A percentile compares a stretch with the other conserved stretches of the same genome.
Evolutionary conservation across 768 basidiomycete genomes (phyloP).

Genomic region (Hortiboletus flavorubellus): DNA sequence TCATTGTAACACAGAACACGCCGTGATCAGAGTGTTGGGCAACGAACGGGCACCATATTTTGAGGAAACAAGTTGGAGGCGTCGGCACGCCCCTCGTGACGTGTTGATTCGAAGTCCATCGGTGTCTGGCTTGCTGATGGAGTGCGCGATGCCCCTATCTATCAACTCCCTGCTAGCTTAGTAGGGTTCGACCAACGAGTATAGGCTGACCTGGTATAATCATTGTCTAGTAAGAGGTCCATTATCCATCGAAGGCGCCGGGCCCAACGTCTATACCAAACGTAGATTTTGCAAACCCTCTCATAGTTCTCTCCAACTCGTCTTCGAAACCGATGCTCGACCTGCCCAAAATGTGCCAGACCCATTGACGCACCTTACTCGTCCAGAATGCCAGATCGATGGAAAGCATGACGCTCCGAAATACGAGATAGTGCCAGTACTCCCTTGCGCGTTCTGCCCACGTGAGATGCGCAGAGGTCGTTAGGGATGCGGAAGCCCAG

Average conservation of each 20-base stretch:
- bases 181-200: no score
- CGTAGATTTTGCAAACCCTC: constrained; percentile 71
- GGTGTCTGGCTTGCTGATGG: no score
- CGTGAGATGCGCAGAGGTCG: constrained; percentile 41
- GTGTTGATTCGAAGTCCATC: no score
- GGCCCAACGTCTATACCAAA: constrained; percentile 73
- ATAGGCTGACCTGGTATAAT: neutral
- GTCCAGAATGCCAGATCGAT: constrained; percentile 74
- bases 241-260: constrained; percentile 50
- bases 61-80: no score
- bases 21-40: no score
- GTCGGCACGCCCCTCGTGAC: no score
- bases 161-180: no score
- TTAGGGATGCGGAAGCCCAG: constrained; percentile 72
- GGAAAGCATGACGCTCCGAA: constrained; percentile 59
- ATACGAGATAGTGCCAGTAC: constrained; percentile 58
- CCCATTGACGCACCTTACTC: constrained; percentile 51
- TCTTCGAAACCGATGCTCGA: constrained; percentile 66
- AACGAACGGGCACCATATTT: no score
- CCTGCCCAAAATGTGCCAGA: constrained; percentile 40
- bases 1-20: no score
- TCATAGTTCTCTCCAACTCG: constrained; percentile 71
- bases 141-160: no score
- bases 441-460: constrained; percentile 44
- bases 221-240: neutral